Evolutionary conservation across 441 rosid species (phyloP).

Genomic region (Monsonia emarginata): DNA sequence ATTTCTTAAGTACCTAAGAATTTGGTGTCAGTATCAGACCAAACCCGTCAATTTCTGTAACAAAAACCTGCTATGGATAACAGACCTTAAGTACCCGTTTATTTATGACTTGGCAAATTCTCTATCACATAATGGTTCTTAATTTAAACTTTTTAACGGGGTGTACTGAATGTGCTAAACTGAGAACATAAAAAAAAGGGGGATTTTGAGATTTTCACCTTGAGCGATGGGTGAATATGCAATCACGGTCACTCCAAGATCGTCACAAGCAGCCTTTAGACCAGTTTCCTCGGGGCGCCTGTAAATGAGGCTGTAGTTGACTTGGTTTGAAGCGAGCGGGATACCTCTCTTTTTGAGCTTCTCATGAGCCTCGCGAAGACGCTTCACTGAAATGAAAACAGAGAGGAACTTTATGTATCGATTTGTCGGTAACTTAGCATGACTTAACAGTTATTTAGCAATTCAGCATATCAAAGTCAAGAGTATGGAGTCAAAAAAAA

Average conservation of each 20-base stretch:
- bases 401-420: too few relatives aligned
- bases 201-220: conserved; percentile 49
- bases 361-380: conserved; percentile 68
- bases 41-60: too few relatives aligned
- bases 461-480: not conserved
- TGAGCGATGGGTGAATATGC: conserved; percentile 93
- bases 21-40: too few relatives aligned
- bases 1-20: too few relatives aligned
- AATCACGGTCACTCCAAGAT: conserved; percentile 79
- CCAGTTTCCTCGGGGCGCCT: conserved; percentile 79
- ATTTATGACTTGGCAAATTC: too few relatives aligned
- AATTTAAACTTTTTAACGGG: too few relatives aligned
- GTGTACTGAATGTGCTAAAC: not conserved
- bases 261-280: conserved; percentile 82
- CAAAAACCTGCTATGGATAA: too few relatives aligned
- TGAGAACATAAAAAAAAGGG: not conserved
- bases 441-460: too few relatives aligned
- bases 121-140: too few relatives aligned
- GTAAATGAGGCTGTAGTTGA: conserved; percentile 87
- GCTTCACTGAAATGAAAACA: conserved; percentile 39
- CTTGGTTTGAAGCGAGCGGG: conserved; percentile 92
- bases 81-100: too few relatives aligned
- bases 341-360: conserved; percentile 81
- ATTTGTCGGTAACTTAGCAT: too few relatives aligned
- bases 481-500: conserved; percentile 18